Base-by-base conservation (phyloP, 257 asterid genomes). In the Nicotiana paniculata region DNA sequence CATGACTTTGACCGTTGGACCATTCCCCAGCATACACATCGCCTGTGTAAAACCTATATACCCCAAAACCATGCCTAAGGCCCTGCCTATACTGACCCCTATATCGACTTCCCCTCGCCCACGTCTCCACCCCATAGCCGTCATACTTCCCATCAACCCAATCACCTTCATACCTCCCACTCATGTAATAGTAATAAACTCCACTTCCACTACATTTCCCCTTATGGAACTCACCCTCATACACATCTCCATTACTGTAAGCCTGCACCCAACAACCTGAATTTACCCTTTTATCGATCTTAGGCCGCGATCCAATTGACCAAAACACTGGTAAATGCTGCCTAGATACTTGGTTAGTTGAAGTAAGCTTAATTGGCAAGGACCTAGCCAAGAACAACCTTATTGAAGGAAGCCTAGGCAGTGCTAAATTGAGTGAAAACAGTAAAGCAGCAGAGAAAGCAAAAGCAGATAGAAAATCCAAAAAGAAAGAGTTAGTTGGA, bases 211-310 rank as follows among this genome's bases (percentile, higher is more conserved):
- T 92, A 78, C 96, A 90, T 76, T 91, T 93, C 7, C 98, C 99
- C 89, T 93, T 92, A 59, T 95, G 97, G 85, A 91, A 95, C 89
- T 95, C 99, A 4, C 99, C 98, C 90, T 95, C 99, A 15, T 93
- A 95, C 54, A 95, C 98, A 88, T 95, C 99, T 61, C 99, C 98
- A 46, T 93, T 95, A 84, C 93, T 89, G 51, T 90, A 95, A 0
- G 97, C 97, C 85, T 93, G 95, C 80, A 93, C 98, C 84, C 82
- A 91, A 81, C 90, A 92, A 72, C 98, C 99, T 0, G 98, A 93
- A 63, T 90, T 89, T 0, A 87, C 81, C 85, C 84, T 90, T 15
- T 91, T 93, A 77, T 93, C 98, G 0, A 86, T 77, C 82, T 95
- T 92, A 0, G 86, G 89, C 57, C 93, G 81, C 1, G 97, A 89